Evolutionary conservation across 2,329 filamentous ascomycete genomes (phyloP), one percentile per base, ranked within the genome.

Genomic region (Bimuria novae-zelandiae): DNA sequence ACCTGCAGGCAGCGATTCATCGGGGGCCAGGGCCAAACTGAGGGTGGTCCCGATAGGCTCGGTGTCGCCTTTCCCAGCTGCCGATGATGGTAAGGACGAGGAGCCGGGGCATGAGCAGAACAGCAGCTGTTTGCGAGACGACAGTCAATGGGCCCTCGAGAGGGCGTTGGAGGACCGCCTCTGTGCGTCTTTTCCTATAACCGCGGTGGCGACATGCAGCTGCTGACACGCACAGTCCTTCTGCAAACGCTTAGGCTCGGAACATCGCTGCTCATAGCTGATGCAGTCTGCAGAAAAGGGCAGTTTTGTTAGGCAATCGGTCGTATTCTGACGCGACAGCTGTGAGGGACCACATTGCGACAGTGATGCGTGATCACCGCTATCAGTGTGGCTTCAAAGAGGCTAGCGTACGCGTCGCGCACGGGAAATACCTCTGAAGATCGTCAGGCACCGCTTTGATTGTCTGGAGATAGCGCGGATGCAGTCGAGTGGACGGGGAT

Each of bases 1-100:
- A 57, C 54, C 54, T 51, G 54, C 56, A 56, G 52, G 27, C 36
- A 41, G 48, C 29, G 35, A 49, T 19, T 25, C 19, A 22, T 42
- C 54, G 42, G 47, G 23, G 41, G 22, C 36, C 35, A 33, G 41
- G 45, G 35, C 52, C 44, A 37, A 37, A 47, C 27, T 16, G 42
- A 50, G 27, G 23, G 27, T 1, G n/a, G 7, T n/a, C 22, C 44
- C 44, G 44, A 29, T 22, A 37, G 33, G 21, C 44, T 47, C 47
- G 52, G 32, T 16, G 25, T 30, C 29, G 42, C 47, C 16, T 22
- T 41, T 19, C 42, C 29, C 41, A n/a, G 30, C 30, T 36, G 32
- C 47, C 52, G 35, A 47, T 16, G 19, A 14, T 10, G 19, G 1
- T 11, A 22, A 10, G 40, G 25, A n/a, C 23, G 40, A 10, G 7